Percentiles rank a stretch among this genome's conserved stretches.
Evolutionary conservation across 441 rosid species (phyloP).

Genomic region (Metrosideros polymorpha): DNA sequence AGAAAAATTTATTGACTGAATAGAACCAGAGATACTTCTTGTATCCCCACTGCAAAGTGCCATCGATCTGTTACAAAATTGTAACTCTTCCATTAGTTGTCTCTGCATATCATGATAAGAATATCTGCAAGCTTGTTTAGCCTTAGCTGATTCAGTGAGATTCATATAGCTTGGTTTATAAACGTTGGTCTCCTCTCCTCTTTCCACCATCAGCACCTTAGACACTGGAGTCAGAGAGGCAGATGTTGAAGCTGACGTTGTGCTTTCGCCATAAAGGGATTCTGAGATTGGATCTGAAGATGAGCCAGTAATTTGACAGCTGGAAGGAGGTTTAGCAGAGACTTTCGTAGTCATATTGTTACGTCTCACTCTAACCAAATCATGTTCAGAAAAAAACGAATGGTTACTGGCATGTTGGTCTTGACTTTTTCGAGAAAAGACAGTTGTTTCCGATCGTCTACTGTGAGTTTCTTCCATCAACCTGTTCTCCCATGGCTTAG

Average conservation of each 20-base stretch:
- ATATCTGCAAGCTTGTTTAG: constrained; percentile 28
- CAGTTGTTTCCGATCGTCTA: constrained; percentile 15
- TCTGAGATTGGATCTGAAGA: constrained; percentile 37
- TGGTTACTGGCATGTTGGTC: constrained; percentile 16
- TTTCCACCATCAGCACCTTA: constrained; percentile 6
- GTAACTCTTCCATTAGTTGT: constrained; percentile 19
- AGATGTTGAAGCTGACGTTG: constrained; percentile 38
- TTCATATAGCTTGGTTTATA: constrained; percentile 51
- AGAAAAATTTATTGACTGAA: constrained; percentile 12
- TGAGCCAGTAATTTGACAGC: constrained; percentile 18
- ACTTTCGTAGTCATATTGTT: constrained; percentile 33
- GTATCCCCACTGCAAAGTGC: constrained; percentile 22
- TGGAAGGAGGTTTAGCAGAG: constrained; percentile 26
- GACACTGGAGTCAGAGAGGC: constrained; percentile 11
- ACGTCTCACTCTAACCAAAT: constrained; percentile 35
- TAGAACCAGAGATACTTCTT: constrained; percentile 30
- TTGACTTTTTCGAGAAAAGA: constrained; percentile 42
- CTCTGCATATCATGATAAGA: constrained; percentile 8
- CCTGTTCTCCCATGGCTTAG: constrained; percentile 69
- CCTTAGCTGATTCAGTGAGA: constrained; percentile 41
- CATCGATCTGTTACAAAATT: constrained; percentile 30
- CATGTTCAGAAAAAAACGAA: constrained; percentile 17
- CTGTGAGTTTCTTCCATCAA: constrained; percentile 32
- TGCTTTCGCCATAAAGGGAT: constrained; percentile 26
- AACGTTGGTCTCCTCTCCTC: constrained; percentile 16